These are phyloP conservation scores for Pisolithus tinctorius DNA, from an alignment of 768 basidiomycete genomes.

Conservation along the genomic window DNA sequence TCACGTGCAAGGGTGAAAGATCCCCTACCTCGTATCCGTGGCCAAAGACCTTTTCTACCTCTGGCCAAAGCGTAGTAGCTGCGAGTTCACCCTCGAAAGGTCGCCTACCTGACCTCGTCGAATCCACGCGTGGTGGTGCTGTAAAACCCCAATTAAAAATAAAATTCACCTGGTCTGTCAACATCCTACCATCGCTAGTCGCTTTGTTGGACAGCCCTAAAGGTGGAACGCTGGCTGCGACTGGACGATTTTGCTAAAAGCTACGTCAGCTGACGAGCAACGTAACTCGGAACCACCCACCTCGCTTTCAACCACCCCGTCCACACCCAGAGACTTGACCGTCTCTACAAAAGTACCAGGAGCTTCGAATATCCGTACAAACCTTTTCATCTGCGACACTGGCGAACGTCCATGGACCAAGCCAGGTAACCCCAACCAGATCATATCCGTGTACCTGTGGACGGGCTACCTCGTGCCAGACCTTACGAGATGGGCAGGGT, in stretches of 20 bases:
- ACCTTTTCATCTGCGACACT: conserved; percentile 98
- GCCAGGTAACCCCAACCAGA: conserved; percentile 70
- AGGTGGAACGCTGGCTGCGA: conserved; percentile 86
- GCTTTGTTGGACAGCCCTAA: conserved; percentile 94
- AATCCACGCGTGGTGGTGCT: conserved; percentile 15
- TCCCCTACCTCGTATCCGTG: conserved; percentile 89
- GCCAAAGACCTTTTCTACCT: conserved; percentile 93
- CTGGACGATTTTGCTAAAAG: conserved; percentile 53
- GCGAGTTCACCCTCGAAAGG: conserved; percentile 92
- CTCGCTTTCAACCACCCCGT: conserved; percentile 41
- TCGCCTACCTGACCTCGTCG: conserved; percentile 24
- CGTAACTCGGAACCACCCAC: conserved; percentile 28
- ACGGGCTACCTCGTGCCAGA: conserved; percentile 85
- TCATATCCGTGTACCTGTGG: conserved; percentile 99
- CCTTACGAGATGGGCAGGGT: conserved; percentile 14
- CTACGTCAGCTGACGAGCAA: conserved; percentile 2
- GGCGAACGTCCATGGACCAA: conserved; percentile 71
- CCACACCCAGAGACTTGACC: conserved; percentile 45
- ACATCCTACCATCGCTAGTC: conserved; percentile 50
- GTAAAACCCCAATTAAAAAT: conserved; percentile 2
- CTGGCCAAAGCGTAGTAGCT: conserved; percentile 89
- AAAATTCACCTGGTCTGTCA: not conserved
- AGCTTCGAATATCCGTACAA: conserved; percentile 86
- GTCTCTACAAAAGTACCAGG: conserved; percentile 71
- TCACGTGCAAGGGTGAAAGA: not conserved